Conservation (phyloP, 1,139 yeast species). For the Diutina pseudorugosa region DNA sequence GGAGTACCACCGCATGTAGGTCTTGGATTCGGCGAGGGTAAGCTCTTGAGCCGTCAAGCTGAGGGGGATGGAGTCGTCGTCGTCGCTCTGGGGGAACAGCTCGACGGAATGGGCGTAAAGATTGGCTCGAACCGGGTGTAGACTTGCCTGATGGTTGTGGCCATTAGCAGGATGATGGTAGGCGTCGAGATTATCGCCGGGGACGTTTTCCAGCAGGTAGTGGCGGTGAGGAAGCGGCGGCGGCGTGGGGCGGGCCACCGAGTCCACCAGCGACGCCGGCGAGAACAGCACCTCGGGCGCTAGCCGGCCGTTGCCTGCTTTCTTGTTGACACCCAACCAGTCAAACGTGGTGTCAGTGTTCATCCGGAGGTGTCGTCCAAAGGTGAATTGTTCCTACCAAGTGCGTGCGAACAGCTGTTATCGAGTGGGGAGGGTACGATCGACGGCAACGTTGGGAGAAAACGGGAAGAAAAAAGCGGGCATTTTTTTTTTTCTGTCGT, state of each 20-base stretch:
- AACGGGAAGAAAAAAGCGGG: neutral
- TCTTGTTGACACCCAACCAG: conserved; percentile 1
- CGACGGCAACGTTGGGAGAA: neutral
- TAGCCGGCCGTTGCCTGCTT: neutral
- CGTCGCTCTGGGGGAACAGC: conserved; percentile 4
- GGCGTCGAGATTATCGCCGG: neutral
- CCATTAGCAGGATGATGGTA: neutral
- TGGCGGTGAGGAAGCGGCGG: conserved; percentile 1
- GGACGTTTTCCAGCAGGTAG: conserved; percentile 5
- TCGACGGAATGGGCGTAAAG: conserved; percentile 4
- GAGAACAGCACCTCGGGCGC: conserved; percentile 2
- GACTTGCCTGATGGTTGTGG: conserved; percentile 5
- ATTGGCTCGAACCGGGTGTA: conserved; percentile 5
- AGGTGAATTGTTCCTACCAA: neutral
- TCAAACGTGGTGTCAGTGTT: conserved; percentile 1
- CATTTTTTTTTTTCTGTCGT: no score
- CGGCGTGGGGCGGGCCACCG: neutral
- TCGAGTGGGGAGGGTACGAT: neutral
- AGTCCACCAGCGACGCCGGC: conserved; percentile 1
- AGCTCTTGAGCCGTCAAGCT: conserved; percentile 52
- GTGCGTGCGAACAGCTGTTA: neutral
- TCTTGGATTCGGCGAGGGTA: conserved; percentile 51
- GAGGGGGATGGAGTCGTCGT: conserved; percentile 34
- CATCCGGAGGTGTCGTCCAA: neutral
- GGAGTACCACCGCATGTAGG: conserved; percentile 70